Evolutionary conservation across 2,329 filamentous ascomycete genomes (phyloP).

Genomic region (Pleoardoris graminearum): DNA sequence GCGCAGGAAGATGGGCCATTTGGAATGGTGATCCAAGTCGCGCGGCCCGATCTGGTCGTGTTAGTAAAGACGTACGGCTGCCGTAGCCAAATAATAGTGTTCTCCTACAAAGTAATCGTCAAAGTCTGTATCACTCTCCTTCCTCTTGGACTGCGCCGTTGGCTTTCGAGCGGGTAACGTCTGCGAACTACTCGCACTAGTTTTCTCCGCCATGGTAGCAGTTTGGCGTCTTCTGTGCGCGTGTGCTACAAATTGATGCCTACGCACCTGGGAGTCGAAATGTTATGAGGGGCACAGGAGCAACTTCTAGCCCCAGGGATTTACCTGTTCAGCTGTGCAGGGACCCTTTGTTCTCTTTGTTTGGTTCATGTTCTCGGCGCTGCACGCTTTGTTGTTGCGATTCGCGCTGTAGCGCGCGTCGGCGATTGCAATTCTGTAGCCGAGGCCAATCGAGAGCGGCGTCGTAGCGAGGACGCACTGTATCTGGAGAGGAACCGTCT

Average conservation of each 20-base stretch:
- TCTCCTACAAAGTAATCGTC: constrained; percentile 65
- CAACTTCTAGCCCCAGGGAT: constrained; percentile 1
- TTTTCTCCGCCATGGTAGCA: constrained; percentile 4
- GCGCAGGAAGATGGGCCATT: constrained; percentile 73
- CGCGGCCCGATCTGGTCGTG: constrained; percentile 57
- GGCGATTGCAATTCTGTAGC: not conserved
- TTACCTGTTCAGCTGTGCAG: not conserved
- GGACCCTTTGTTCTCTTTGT: not conserved
- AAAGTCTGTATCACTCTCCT: constrained; percentile 41
- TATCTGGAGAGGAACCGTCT: constrained; percentile 16
- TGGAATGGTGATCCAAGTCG: constrained; percentile 72
- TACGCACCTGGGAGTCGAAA: not conserved
- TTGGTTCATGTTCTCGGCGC: not conserved
- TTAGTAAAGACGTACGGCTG: constrained; percentile 14
- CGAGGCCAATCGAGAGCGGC: constrained; percentile 2
- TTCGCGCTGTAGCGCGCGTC: not conserved
- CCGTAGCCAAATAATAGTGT: not conserved
- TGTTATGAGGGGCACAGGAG: not conserved
- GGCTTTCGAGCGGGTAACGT: constrained; percentile 9
- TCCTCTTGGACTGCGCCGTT: constrained; percentile 20
- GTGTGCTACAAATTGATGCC: no score
- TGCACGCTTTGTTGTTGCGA: no score
- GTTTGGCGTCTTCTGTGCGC: no score
- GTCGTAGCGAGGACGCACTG: constrained; percentile 5
- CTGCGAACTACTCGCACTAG: constrained; percentile 20